A percentile compares a stretch with the other conserved stretches of the same genome.
phyloP scores from a whole-genome alignment of 1,284 basidiomycete genomes.

The Leccinum fuscescens region DNA sequence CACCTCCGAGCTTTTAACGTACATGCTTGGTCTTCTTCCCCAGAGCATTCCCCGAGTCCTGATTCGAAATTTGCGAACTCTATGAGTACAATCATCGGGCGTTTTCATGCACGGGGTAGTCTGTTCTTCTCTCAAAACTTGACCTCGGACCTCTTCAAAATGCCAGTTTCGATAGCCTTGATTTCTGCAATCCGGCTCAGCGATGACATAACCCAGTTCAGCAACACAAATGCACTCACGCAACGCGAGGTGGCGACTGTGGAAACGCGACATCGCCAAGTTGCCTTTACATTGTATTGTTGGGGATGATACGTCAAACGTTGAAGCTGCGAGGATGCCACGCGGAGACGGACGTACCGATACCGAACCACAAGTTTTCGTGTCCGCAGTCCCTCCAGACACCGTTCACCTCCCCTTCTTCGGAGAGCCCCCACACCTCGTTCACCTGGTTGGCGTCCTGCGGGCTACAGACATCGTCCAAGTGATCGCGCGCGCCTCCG shows the following conservation, averaged over 20 bases:
- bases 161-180: constrained; percentile 33
- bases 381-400: constrained; percentile 36
- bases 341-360: constrained; percentile 24
- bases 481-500: constrained; percentile 30
- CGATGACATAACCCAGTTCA: not conserved
- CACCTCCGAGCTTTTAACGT: not conserved
- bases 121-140: constrained; percentile 17
- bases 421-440: constrained; percentile 44
- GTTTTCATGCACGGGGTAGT: not conserved
- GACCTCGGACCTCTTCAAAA: constrained; percentile 25
- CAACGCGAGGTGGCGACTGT: constrained; percentile 39
- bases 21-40: not conserved
- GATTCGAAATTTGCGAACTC: not conserved
- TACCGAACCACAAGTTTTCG: constrained; percentile 36
- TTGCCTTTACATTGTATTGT: constrained; percentile 30
- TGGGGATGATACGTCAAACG: not conserved
- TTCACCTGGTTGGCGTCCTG: constrained; percentile 38
- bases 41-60: not conserved
- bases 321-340: not conserved
- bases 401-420: constrained; percentile 45
- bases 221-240: constrained; percentile 25
- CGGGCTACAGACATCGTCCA: constrained; percentile 38
- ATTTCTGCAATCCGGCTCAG: constrained; percentile 24
- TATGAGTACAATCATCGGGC: not conserved
- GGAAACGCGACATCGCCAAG: constrained; percentile 34